A percentile compares a stretch with the other conserved stretches of the same genome.
These are phyloP conservation scores for Parasarocladium wereldwijsianum DNA, from an alignment of 2,329 filamentous ascomycete genomes.

Conservation along the genomic window DNA sequence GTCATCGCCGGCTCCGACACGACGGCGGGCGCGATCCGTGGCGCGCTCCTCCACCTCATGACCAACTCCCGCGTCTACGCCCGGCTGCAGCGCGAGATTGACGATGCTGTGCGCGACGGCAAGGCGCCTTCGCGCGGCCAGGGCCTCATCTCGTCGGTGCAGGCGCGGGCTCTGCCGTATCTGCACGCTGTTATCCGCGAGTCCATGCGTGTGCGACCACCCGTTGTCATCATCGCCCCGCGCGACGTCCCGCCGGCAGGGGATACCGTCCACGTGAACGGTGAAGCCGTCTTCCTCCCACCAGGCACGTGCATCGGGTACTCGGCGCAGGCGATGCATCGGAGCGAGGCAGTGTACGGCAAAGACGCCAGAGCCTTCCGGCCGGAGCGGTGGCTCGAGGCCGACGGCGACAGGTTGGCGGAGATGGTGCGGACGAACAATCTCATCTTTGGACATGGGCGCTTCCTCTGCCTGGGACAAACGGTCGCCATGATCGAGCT, in stretches of 20 bases:
- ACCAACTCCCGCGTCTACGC: constrained; percentile 27
- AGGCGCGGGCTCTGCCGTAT: constrained; percentile 34
- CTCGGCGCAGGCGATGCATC: constrained; percentile 38
- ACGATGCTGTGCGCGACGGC: too few species aligned
- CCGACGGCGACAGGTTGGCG: constrained; percentile 14
- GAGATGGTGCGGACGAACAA: constrained; percentile 23
- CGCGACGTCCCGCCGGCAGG: constrained; percentile 36
- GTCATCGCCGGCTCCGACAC: constrained; percentile 44
- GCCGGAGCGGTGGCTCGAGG: constrained; percentile 8
- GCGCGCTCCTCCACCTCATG: constrained; percentile 34
- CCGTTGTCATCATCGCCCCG: constrained; percentile 37
- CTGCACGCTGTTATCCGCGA: constrained; percentile 43
- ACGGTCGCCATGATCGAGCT: constrained; percentile 32
- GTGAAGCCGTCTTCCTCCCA: constrained; percentile 31
- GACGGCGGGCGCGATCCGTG: constrained; percentile 37
- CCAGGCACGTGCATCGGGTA: constrained; percentile 37
- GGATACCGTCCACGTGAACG: constrained; percentile 34
- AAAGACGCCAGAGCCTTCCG: constrained; percentile 5
- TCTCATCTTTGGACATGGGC: constrained; percentile 29
- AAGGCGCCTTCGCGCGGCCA: neutral
- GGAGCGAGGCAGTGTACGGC: constrained; percentile 25
- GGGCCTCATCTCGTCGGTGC: constrained; percentile 26
- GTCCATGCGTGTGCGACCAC: constrained; percentile 38
- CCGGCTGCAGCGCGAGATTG: constrained; percentile 26
- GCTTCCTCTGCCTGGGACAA: constrained; percentile 29